Base-by-base conservation (phyloP, 352 stramenopile species). In the Globisporangium echinulatum region DNA sequence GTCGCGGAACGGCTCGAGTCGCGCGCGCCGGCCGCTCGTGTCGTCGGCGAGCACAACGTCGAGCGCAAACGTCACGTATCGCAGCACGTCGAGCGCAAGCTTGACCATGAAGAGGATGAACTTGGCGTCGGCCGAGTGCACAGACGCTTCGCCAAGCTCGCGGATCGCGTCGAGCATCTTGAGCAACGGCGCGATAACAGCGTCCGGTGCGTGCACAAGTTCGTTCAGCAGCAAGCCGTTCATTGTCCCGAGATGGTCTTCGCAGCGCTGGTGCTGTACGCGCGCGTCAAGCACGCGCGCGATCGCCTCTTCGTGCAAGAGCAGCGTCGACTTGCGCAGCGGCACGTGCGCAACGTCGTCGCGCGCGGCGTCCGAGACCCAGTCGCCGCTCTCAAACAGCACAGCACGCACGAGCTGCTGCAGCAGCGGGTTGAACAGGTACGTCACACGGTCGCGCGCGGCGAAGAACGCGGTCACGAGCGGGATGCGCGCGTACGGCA, bases 201-300 rank as follows among this genome's bases (percentile, higher is more conserved):
- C 94, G 62, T 98, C 90, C 38, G 97, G 96, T 6, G 91, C 96
- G 70, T 98, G 97, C 13, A 96, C 79, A 50, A 99, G 86, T 66
- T 99, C 97, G 68, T 99, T 99, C 53, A 99, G 90, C 11, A 99
- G 75, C 25, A 98, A 91, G 4, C 97, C 97, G 58, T 97, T 94
- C 68, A 97, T 96, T 2, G 97, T 99, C 8, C 96, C 89, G 33
- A 99, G 74, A 60, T 96, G 74, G 33, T 96, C 84, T 68, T 88
- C 84, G 51, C 79, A 90, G 56, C 88, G 87, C 53, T 95, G 82
- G 52, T 94, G 82, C 46, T 83, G 70, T 19, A 91, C 65, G 13
- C 81, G 68, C 7, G 82, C 85, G 62, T 95, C 82, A 49, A 92
- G 79, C 7, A 78, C 84, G 38, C 75, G 70, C 59, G 90, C 71